phyloP scores from a whole-genome alignment of 192 early-diverging fungal species.

The Cladochytrium replicatum region DNA sequence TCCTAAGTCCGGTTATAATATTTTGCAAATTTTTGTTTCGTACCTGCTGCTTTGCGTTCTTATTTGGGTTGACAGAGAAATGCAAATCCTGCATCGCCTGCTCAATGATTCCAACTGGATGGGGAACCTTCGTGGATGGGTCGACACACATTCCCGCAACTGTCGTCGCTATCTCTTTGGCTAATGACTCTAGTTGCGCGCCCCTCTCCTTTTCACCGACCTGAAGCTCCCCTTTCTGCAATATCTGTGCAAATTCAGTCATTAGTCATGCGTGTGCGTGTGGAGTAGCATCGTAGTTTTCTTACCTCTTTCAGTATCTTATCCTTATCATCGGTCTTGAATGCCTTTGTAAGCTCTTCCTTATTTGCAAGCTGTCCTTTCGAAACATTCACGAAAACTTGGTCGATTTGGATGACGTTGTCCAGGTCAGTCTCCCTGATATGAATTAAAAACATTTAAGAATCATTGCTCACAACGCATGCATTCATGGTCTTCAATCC shows the following conservation, averaged over 20 bases:
- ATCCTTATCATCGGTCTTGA: slow-evolving; percentile 75
- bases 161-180: slow-evolving; percentile 89
- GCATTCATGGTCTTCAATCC: too few species aligned
- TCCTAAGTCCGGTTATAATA: not conserved
- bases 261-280: not conserved
- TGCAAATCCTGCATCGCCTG: slow-evolving; percentile 94
- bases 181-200: slow-evolving; percentile 67
- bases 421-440: slow-evolving; percentile 87
- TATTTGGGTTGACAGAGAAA: slow-evolving; percentile 79
- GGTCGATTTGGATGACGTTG: slow-evolving; percentile 89
- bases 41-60: slow-evolving; percentile 79
- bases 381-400: slow-evolving; percentile 87
- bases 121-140: slow-evolving; percentile 86
- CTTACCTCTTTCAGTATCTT: slow-evolving; percentile 57
- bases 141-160: slow-evolving; percentile 95
- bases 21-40: not conserved
- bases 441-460: slow-evolving; percentile 5
- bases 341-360: slow-evolving; percentile 78
- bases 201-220: slow-evolving; percentile 94
- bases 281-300: not conserved
- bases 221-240: slow-evolving; percentile 93
- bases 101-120: slow-evolving; percentile 97
- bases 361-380: slow-evolving; percentile 91
- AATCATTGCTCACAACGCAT: too few species aligned
- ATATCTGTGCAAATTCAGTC: slow-evolving; percentile 47